Conservation (phyloP, 768 basidiomycete genomes). For the Tephrocybe sp. region DNA sequence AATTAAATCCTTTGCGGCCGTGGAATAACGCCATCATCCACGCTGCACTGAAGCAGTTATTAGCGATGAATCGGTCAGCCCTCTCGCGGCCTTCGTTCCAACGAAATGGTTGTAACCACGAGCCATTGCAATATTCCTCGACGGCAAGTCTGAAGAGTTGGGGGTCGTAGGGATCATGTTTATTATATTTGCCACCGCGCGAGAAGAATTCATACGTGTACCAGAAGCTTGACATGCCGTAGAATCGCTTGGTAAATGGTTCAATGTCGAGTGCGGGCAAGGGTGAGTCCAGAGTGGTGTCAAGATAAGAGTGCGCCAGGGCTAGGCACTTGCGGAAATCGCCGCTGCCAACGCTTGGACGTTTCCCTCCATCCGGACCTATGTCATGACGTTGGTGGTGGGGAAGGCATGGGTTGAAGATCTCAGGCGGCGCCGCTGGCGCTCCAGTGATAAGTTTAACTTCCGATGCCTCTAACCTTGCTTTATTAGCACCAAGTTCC, state of each 20-base stretch:
- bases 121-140: neutral
- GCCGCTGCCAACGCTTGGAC: neutral
- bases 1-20: neutral
- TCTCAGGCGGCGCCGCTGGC: neutral
- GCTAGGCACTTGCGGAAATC: neutral
- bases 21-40: slow-evolving; percentile 5
- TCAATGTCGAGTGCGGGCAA: slow-evolving; percentile 2
- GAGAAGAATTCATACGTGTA: slow-evolving; percentile 1
- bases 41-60: neutral
- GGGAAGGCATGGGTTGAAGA: slow-evolving; percentile 1
- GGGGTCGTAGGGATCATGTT: neutral
- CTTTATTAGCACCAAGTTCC: neutral
- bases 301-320: neutral
- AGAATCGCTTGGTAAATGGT: neutral
- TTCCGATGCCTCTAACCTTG: neutral
- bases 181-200: neutral
- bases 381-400: neutral
- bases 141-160: neutral
- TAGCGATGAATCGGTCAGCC: neutral
- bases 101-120: neutral
- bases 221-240: slow-evolving; percentile 1
- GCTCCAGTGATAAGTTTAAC: neutral
- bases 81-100: neutral
- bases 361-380: neutral
- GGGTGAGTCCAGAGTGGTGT: neutral